phyloP scores from a whole-genome alignment of 176 grass and related monocot species.

The Leersia perrieri region DNA sequence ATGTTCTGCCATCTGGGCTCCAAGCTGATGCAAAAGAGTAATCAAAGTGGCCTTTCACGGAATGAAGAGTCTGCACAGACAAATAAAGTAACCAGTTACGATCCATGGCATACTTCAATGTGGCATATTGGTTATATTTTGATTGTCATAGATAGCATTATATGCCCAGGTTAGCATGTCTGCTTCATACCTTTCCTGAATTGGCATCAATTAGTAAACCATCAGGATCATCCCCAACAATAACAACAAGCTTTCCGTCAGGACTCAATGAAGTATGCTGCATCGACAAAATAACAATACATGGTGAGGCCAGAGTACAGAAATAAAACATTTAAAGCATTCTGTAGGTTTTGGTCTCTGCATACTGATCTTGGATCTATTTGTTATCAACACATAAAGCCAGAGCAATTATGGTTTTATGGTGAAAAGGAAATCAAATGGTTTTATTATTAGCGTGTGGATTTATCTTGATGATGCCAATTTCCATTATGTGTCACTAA shows the following conservation, averaged over 20 bases:
- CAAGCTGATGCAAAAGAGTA: conserved; percentile 96
- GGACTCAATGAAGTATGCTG: conserved; percentile 98
- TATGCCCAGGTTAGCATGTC: neutral
- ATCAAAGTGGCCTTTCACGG: conserved; percentile 73
- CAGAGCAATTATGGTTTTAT: neutral
- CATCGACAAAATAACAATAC: conserved; percentile 40
- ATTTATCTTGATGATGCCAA: conserved; percentile 6
- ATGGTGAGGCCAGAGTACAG: conserved; percentile 6
- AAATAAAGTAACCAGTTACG: conserved; percentile 20
- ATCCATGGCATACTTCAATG: conserved; percentile 15
- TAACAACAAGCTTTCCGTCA: conserved; percentile 73
- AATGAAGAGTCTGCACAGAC: conserved; percentile 60
- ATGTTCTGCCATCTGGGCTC: conserved; percentile 79
- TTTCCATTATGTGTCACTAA: neutral
- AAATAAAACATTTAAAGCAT: neutral
- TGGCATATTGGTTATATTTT: conserved; percentile 1
- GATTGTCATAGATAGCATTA: conserved; percentile 15
- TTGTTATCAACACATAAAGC: neutral
- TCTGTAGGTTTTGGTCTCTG: neutral
- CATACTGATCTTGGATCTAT: neutral
- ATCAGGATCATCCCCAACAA: conserved; percentile 84
- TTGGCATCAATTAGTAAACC: conserved; percentile 82
- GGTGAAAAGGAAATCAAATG: neutral
- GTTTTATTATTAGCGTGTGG: neutral
- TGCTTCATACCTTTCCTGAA: conserved; percentile 80